These are phyloP conservation scores for Leishmania arabica DNA, from an alignment of 208 protist genomes.

Conservation along the genomic window DNA sequence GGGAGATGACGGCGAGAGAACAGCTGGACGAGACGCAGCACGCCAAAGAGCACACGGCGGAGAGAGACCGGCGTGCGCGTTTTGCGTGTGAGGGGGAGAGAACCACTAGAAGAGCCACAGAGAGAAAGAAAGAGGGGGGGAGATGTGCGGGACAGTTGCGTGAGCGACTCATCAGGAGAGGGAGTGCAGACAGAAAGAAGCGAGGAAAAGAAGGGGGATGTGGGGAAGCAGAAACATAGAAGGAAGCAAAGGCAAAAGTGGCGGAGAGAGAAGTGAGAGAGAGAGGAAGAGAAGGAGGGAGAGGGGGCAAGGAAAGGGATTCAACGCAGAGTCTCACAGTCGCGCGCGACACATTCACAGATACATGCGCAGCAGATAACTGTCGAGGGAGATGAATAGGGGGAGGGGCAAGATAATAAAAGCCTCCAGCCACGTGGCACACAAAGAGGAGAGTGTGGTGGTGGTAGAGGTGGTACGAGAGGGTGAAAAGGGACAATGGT, in stretches of 20 bases:
- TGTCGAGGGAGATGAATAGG: background rate
- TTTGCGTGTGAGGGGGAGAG: background rate
- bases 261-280: background rate
- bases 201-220: background rate
- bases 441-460: background rate
- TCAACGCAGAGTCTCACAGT: background rate
- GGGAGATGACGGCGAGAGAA: background rate
- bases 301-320: background rate
- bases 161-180: conserved; percentile 1
- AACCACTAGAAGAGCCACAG: background rate
- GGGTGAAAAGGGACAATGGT: background rate
- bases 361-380: background rate
- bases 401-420: background rate
- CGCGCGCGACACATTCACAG: background rate
- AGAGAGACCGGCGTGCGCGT: background rate
- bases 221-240: background rate
- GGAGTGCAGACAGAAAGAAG: background rate
- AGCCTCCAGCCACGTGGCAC: background rate
- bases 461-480: background rate
- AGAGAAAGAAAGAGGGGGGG: background rate
- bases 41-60: background rate
- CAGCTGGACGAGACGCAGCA: background rate
- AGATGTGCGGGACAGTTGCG: background rate
- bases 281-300: background rate
- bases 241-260: no score